These are phyloP conservation scores for Pichia occidentalis DNA, from an alignment of 805 yeast genomes.

Conservation along the genomic window DNA sequence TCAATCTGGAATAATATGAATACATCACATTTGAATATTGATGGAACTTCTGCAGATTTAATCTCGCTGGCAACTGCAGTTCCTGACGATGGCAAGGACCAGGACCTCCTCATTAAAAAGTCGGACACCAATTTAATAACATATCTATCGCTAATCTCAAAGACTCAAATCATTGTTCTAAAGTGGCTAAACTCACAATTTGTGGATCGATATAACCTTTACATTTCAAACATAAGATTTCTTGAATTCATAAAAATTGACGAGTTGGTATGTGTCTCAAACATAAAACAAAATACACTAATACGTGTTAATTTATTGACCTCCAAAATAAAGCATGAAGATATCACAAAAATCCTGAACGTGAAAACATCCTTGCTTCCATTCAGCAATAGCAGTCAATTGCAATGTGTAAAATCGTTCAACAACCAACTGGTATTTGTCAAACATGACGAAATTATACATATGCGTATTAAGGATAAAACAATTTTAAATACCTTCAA, in stretches of 20 bases:
- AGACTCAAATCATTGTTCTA: conserved; percentile 9
- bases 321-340: conserved; percentile 4
- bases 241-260: conserved; percentile 2
- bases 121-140: conserved; percentile 2
- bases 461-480: conserved; percentile 13
- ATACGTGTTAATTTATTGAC: conserved; percentile 8
- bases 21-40: neutral
- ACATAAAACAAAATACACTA: conserved; percentile 9
- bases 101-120: no score
- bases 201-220: conserved; percentile 11
- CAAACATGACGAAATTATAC: conserved; percentile 22
- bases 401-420: conserved; percentile 1
- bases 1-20: conserved; percentile 7
- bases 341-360: conserved; percentile 1
- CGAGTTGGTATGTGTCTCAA: conserved; percentile 8
- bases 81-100: neutral
- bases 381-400: conserved; percentile 2
- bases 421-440: conserved; percentile 23
- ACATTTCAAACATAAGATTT: conserved; percentile 8
- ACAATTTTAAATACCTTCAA: conserved; percentile 16
- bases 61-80: conserved; percentile 28
- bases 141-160: conserved; percentile 4
- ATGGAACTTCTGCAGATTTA: conserved; percentile 22
- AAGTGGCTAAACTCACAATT: conserved; percentile 11
- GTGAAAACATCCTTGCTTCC: conserved; percentile 2